Conservation (phyloP, 2,329 filamentous ascomycete species). For the Fusarium sp. region DNA sequence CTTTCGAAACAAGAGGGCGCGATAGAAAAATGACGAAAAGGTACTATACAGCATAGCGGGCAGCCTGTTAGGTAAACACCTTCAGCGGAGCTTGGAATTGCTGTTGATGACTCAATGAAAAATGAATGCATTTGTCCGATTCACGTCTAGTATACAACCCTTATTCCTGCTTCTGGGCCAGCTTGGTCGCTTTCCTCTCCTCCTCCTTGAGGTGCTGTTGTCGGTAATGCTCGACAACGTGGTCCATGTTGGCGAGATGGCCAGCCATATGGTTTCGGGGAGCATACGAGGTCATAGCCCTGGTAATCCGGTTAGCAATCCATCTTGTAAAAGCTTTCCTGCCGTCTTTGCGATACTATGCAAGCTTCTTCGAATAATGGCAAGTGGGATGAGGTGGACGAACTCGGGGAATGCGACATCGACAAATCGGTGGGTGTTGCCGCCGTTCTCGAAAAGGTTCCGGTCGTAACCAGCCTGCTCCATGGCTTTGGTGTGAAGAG, state of each 20-base stretch:
- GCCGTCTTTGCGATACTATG: not conserved
- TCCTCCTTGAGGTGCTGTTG: constrained; percentile 69
- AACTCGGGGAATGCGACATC: constrained; percentile 73
- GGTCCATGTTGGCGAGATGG: constrained; percentile 67
- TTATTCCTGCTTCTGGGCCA: constrained; percentile 59
- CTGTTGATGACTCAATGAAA: constrained; percentile 37
- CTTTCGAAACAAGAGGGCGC: constrained; percentile 6
- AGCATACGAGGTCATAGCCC: constrained; percentile 65
- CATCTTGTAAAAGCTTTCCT: not conserved
- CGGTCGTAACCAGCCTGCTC: constrained; percentile 72
- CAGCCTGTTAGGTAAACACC: not conserved
- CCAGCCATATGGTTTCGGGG: constrained; percentile 70
- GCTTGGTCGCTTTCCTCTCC: constrained; percentile 67
- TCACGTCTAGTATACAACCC: constrained; percentile 49
- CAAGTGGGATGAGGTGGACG: constrained; percentile 50
- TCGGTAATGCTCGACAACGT: constrained; percentile 71
- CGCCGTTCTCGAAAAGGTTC: constrained; percentile 66
- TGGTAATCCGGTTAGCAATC: constrained; percentile 52
- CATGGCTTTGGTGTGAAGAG: constrained; percentile 65
- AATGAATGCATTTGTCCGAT: constrained; percentile 47
- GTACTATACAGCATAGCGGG: no score
- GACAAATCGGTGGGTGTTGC: constrained; percentile 61
- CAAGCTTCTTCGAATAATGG: not conserved
- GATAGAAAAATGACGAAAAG: not conserved
- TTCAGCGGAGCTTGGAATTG: constrained; percentile 1